phyloP scores from a whole-genome alignment of 352 stramenopile genomes.

The Phytophthora pinifolia region DNA sequence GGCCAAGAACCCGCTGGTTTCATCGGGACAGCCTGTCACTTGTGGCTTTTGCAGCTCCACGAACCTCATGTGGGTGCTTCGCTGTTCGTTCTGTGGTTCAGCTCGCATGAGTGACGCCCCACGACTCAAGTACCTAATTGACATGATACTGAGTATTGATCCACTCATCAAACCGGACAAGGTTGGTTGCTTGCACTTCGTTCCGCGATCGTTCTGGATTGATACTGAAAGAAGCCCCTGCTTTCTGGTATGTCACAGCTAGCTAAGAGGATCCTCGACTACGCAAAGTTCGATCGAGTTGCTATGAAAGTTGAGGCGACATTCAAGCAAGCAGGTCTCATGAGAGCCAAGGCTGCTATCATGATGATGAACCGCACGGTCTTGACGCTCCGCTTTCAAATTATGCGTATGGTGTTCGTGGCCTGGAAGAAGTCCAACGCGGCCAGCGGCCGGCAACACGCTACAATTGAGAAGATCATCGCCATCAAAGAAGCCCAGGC shows the following conservation, averaged over 20 bases:
- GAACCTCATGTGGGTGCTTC: slow-evolving; percentile 67
- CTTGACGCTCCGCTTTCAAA: slow-evolving; percentile 50
- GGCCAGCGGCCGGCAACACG: slow-evolving; percentile 40
- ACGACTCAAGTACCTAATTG: slow-evolving; percentile 73
- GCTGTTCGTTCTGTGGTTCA: slow-evolving; percentile 72
- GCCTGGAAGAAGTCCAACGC: slow-evolving; percentile 78
- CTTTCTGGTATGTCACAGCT: slow-evolving; percentile 31
- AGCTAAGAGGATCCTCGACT: slow-evolving; percentile 71
- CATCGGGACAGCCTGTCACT: slow-evolving; percentile 26
- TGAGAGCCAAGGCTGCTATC: slow-evolving; percentile 70
- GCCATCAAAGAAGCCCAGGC: slow-evolving; percentile 67
- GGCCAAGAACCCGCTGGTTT: slow-evolving; percentile 40
- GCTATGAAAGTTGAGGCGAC: slow-evolving; percentile 71
- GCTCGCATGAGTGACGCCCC: slow-evolving; percentile 71
- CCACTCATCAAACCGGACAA: slow-evolving; percentile 55
- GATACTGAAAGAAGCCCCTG: not conserved
- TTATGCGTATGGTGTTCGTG: slow-evolving; percentile 74
- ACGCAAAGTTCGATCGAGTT: slow-evolving; percentile 77
- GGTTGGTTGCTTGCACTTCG: slow-evolving; percentile 22
- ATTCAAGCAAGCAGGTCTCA: slow-evolving; percentile 79
- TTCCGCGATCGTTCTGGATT: slow-evolving; percentile 1
- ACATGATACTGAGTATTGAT: slow-evolving; percentile 78
- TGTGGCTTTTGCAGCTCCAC: slow-evolving; percentile 76
- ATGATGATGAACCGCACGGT: slow-evolving; percentile 85
- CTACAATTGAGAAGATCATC: slow-evolving; percentile 62